Conservation (phyloP, 2,329 filamentous ascomycete genomes). For the Fusarium sacchari region DNA sequence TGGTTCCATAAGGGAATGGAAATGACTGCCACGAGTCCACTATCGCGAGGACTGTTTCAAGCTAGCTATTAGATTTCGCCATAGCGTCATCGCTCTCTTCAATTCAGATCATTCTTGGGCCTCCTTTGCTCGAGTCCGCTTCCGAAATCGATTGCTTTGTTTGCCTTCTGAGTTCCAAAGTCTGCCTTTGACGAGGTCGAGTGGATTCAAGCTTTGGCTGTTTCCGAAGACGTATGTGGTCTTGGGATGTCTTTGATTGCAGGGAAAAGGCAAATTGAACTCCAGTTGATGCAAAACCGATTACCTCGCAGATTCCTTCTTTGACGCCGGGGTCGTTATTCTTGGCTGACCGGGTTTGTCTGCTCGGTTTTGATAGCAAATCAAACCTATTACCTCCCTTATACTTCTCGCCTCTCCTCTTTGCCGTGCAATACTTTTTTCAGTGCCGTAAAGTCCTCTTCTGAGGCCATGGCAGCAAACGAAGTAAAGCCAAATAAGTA, state of each 20-base stretch:
- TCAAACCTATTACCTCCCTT: conserved; percentile 43
- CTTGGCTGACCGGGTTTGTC: conserved; percentile 30
- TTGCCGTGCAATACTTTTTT: conserved; percentile 7
- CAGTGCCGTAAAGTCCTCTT: background rate
- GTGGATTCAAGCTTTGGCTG: conserved; percentile 45
- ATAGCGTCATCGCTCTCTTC: conserved; percentile 49
- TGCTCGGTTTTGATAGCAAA: conserved; percentile 41
- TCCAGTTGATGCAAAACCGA: conserved; percentile 43
- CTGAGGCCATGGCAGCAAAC: conserved; percentile 6
- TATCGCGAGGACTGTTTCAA: conserved; percentile 48
- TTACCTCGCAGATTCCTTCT: conserved; percentile 30
- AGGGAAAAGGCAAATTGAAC: conserved; percentile 43
- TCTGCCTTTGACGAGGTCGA: conserved; percentile 46
- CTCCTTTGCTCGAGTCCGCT: conserved; percentile 40
- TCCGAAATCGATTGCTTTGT: conserved; percentile 38
- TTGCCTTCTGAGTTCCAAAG: conserved; percentile 38
- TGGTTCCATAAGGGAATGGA: conserved; percentile 41
- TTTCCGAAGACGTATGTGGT: conserved; percentile 40
- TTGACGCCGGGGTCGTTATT: conserved; percentile 31
- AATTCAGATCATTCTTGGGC: conserved; percentile 42
- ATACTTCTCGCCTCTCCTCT: conserved; percentile 17
- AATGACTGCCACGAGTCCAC: conserved; percentile 42
- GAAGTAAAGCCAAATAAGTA: conserved; percentile 31
- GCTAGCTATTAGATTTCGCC: conserved; percentile 51
- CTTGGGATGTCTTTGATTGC: conserved; percentile 37